Base-by-base conservation (phyloP, 2,329 filamentous ascomycete genomes). In the Colletotrichum trifolii region DNA sequence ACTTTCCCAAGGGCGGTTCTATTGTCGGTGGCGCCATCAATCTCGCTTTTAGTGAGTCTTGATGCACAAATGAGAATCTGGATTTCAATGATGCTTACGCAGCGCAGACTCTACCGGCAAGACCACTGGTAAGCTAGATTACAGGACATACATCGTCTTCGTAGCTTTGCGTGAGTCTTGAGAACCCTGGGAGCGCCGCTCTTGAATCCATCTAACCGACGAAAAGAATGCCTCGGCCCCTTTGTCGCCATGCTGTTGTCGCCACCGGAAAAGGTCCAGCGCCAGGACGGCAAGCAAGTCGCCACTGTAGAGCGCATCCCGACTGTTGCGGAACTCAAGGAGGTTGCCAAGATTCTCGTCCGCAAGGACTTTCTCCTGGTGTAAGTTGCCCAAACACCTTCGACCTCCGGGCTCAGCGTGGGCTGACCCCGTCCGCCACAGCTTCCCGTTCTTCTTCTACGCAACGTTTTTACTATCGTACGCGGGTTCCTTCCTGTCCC, bases 1-100 rank as follows among this genome's bases (percentile, higher is more conserved):
- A 25, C 25, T 25, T 25, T 25, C 25, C 25, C 25, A 25, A 25
- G 4, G 68, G 67, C 15, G 69, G 69, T 10, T 63, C 66, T 6
- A 71, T 85, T 1, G 59, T 84, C 0, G 82, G 82, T 11, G 80
- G 81, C 35, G 75, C 78, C 3, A 81, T 84, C 60, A 78, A 81
- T 0, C 74, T 84, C 12, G 80, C 72, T 3, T 73, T 84, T 34
- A 85, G 84, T 25, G 4, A 25, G 25, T 25, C 25, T 25, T 5
- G 25, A 25, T 25, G 25, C 25, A 25, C 1, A 25, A 25, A 25
- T 4, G 25, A 25, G 25, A 4, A 4, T 25, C 0, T 25, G 4
- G 4, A 25, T 1, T 25, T 1, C 4, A 5, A 25, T 25, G 4
- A 25, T 25, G 25, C 25, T 25, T 25, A 25, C 25, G 25, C 25